A percentile compares a stretch with the other conserved stretches of the same genome.
Evolutionary conservation across 169 alveolate genomes (phyloP).

Genomic region (Eimeria acervulina): DNA sequence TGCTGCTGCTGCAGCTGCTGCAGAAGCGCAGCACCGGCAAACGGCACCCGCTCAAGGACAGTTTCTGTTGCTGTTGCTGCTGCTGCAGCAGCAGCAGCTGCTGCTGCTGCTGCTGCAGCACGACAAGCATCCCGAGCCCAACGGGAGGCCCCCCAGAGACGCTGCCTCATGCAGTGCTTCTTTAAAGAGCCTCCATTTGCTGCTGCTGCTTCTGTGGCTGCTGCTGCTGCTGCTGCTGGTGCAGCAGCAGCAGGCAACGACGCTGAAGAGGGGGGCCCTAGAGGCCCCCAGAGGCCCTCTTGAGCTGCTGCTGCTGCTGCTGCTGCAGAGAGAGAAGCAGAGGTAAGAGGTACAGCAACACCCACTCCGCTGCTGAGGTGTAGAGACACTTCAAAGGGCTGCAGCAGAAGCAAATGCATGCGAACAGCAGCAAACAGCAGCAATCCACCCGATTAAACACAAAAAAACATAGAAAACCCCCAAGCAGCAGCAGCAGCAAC

Average conservation of each 20-base stretch:
- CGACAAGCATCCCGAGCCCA: background rate
- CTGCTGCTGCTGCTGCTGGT: background rate
- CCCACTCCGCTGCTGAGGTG: conserved; percentile 1
- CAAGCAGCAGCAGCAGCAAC: too few species aligned
- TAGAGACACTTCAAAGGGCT: background rate
- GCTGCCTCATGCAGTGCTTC: background rate
- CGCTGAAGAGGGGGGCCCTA: too few species aligned
- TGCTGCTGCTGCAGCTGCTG: conserved; percentile 39
- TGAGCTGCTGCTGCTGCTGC: background rate
- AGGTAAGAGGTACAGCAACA: background rate
- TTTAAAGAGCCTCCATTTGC: background rate
- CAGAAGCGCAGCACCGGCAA: conserved; percentile 26
- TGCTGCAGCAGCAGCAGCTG: conserved; percentile 32
- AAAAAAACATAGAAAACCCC: too few species aligned
- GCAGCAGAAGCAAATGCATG: background rate
- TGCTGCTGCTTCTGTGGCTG: background rate
- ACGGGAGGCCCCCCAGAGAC: background rate
- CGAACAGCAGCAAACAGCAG: background rate
- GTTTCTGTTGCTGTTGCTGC: background rate
- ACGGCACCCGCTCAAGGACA: background rate
- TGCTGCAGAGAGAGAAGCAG: background rate
- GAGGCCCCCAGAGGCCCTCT: too few species aligned
- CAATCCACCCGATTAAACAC: too few species aligned
- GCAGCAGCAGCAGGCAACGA: too few species aligned
- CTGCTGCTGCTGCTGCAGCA: too few species aligned